phyloP scores from a whole-genome alignment of 2,329 filamentous ascomycete species.

The Fusarium napiforme region DNA sequence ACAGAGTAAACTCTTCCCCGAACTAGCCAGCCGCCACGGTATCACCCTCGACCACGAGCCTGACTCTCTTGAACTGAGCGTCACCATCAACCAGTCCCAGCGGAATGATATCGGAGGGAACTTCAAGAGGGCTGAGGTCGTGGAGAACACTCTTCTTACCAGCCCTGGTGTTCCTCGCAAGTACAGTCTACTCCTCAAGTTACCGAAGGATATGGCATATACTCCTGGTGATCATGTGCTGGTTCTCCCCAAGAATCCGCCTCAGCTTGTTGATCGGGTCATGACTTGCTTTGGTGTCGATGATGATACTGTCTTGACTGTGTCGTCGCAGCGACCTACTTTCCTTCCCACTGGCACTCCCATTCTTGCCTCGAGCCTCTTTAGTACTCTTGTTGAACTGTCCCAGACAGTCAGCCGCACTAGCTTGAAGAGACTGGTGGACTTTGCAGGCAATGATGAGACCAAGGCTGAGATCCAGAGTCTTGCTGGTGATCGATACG shows the following conservation, averaged over 20 bases:
- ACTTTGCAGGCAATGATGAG: constrained; percentile 58
- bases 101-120: constrained; percentile 1
- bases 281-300: constrained; percentile 74
- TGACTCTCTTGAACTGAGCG: neutral
- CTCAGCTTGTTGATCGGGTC: constrained; percentile 68
- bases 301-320: constrained; percentile 74
- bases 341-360: constrained; percentile 65
- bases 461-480: constrained; percentile 59
- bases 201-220: constrained; percentile 74
- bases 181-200: constrained; percentile 71
- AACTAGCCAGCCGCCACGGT: constrained; percentile 57
- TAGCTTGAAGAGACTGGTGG: constrained; percentile 45
- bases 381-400: constrained; percentile 78
- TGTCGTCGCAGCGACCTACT: constrained; percentile 61
- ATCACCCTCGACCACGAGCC: neutral
- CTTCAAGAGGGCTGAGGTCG: constrained; percentile 22
- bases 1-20: constrained; percentile 63
- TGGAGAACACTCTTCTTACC: constrained; percentile 14
- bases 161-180: constrained; percentile 54
- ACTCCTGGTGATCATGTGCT: constrained; percentile 80
- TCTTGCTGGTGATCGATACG: constrained; percentile 60
- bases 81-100: neutral
- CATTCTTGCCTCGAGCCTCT: constrained; percentile 69
- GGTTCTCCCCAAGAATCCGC: constrained; percentile 76
- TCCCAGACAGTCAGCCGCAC: constrained; percentile 77